These are phyloP conservation scores for Pleurotus tuoliensis DNA, from an alignment of 768 basidiomycete genomes.

Conservation along the genomic window DNA sequence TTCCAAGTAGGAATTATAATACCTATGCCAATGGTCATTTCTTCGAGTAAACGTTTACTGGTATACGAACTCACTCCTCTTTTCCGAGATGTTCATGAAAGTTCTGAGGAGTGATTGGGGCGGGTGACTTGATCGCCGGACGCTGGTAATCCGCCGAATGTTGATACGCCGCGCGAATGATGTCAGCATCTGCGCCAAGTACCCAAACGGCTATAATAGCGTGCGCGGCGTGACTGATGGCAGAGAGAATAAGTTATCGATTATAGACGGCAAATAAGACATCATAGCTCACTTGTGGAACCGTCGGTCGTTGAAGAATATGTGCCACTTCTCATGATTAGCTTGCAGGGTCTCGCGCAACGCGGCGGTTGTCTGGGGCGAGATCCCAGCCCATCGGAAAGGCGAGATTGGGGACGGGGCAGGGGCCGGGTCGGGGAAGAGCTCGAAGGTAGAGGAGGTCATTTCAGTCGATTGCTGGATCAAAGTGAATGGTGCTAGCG, in stretches of 20 bases:
- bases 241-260: conserved; percentile 27
- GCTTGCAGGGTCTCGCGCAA: conserved; percentile 40
- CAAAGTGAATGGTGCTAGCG: too few relatives aligned
- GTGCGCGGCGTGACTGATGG: conserved; percentile 48
- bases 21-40: conserved; percentile 30
- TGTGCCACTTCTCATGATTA: conserved; percentile 50
- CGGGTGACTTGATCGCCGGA: conserved; percentile 39
- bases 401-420: conserved; percentile 26
- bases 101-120: conserved; percentile 40
- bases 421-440: conserved; percentile 15
- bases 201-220: conserved; percentile 56
- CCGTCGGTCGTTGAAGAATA: conserved; percentile 44
- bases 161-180: conserved; percentile 35
- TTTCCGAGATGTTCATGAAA: conserved; percentile 56
- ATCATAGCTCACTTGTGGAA: conserved; percentile 31
- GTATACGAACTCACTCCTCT: conserved; percentile 34
- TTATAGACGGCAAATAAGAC: conserved; percentile 2
- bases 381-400: conserved; percentile 27
- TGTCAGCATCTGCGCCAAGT: conserved; percentile 45
- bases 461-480: neutral
- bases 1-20: conserved; percentile 52
- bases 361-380: conserved; percentile 31
- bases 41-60: neutral
- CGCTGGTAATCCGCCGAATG: conserved; percentile 32
- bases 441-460: conserved; percentile 9